Conservation (phyloP, 2,329 filamentous ascomycete genomes). For the Colletotrichum sp. region DNA sequence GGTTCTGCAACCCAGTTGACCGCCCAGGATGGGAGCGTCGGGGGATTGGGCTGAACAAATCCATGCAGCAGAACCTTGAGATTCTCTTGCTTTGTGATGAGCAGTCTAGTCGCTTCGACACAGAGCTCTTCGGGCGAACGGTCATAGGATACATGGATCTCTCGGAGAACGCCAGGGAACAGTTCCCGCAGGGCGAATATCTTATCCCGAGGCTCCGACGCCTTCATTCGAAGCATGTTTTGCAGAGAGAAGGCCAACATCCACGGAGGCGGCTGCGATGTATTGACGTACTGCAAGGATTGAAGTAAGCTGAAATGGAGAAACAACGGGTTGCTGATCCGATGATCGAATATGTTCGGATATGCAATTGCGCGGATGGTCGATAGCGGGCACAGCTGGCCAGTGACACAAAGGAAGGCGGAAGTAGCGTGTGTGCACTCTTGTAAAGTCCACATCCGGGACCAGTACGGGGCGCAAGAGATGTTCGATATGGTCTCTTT, state of each 20-base stretch:
- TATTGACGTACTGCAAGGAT: not conserved
- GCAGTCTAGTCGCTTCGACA: not conserved
- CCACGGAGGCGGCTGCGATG: not conserved
- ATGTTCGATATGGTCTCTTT: not conserved
- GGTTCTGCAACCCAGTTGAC: not conserved
- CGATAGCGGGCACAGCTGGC: not conserved
- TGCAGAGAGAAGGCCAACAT: not conserved
- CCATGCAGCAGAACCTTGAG: not conserved
- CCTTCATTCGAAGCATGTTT: not conserved
- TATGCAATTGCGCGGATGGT: not conserved
- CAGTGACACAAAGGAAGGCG: not conserved
- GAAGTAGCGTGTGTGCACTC: not conserved
- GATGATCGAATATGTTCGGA: not conserved
- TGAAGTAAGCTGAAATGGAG: not conserved
- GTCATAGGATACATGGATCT: not conserved
- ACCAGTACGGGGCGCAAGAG: not conserved
- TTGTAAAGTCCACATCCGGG: not conserved
- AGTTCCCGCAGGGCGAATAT: not conserved
- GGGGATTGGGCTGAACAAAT: not conserved
- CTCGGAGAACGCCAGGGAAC: not conserved
- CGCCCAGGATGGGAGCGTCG: not conserved
- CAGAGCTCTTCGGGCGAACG: not conserved
- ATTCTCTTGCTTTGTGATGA: not conserved
- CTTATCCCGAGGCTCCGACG: not conserved
- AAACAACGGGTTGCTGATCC: not conserved